Evolutionary conservation across 2,329 filamentous ascomycete genomes (phyloP).

Genomic region (Cylindrodendrum hubeiense): DNA sequence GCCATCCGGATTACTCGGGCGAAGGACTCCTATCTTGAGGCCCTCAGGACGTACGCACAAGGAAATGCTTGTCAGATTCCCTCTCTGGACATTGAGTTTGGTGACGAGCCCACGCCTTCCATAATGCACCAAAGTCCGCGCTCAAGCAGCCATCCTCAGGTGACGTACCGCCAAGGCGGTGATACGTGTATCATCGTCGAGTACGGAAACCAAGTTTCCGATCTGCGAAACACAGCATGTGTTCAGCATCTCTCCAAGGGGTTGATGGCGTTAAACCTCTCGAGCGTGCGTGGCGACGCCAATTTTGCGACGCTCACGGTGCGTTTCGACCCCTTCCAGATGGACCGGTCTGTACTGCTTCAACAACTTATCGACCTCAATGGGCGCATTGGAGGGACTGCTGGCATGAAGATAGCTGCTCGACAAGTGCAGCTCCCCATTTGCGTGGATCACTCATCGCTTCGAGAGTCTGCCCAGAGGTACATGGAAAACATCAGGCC

Average conservation of each 20-base stretch:
- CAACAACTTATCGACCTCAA: too few relatives aligned
- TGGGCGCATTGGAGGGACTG: too few relatives aligned
- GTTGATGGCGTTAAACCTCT: too few relatives aligned
- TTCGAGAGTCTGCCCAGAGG: constrained; percentile 55
- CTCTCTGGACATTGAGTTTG: too few relatives aligned
- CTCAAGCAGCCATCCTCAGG: constrained; percentile 46
- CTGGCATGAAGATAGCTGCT: constrained; percentile 25
- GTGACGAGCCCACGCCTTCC: too few relatives aligned
- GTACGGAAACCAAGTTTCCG: constrained; percentile 67
- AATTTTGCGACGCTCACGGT: constrained; percentile 38
- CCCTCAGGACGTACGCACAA: too few relatives aligned
- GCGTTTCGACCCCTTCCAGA: constrained; percentile 30
- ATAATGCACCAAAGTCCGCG: too few relatives aligned
- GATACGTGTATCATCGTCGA: constrained; percentile 68
- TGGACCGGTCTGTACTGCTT: too few relatives aligned
- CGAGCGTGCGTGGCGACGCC: too few relatives aligned
- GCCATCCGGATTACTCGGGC: not conserved
- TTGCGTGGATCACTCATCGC: constrained; percentile 44
- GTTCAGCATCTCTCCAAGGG: constrained; percentile 24
- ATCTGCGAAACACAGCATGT: constrained; percentile 62
- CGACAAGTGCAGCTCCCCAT: constrained; percentile 46
- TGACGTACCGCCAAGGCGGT: constrained; percentile 57
- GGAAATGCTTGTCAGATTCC: too few relatives aligned
- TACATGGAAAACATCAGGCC: constrained; percentile 71
- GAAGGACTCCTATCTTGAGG: too few relatives aligned